Base-by-base conservation (phyloP, 2,329 filamentous ascomycete species). In the Penicillium freii region DNA sequence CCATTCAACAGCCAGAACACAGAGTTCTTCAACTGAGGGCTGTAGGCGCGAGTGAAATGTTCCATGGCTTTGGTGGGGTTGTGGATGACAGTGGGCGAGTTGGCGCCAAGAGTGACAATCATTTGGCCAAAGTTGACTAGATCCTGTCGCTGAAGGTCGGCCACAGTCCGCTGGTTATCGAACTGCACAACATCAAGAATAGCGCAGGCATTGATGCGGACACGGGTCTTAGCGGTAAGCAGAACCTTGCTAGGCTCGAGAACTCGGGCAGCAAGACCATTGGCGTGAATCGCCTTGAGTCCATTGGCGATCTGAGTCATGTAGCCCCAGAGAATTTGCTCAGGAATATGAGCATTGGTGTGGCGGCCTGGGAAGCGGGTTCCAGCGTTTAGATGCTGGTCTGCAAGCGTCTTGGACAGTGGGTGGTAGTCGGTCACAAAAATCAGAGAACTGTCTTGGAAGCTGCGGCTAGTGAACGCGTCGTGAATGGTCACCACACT, bases 371-470 rank as follows among this genome's bases (percentile, higher is more conserved):
- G 69, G 45, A 75, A 76, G 34, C 77, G 72, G 39, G 67, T 73
- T 40, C 73, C 72, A 40, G 69, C 69, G 40, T 73, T 73, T 47
- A 79, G 64, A 55, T 97, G 90, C 66, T 90, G 85, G 69, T 97
- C 93, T 34, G 88, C 85, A 25, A 99, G 82, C 0, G 93, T 96
- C 74, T 94, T 95, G 2, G 93, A 91, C 21, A 94, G 81, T 1
- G 94, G 93, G 69, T 94, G 90, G 70, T 96, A 99, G 72, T 96
- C 91, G 60, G 91, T 94, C 25, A 96, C 92, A 68, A 99, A 89
- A 48, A 99, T 89, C 54, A 99, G 82, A 3, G 94, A 97, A 75
- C 91, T 96, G 73, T 97, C 94, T 54, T 91, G 91, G 73, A 99
- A 99, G 27, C 89, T 90, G 60, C 92, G 83, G 13, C 91, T 95